Base-by-base conservation (phyloP, 2,329 filamentous ascomycete genomes). In the Elsinoe arachidis region DNA sequence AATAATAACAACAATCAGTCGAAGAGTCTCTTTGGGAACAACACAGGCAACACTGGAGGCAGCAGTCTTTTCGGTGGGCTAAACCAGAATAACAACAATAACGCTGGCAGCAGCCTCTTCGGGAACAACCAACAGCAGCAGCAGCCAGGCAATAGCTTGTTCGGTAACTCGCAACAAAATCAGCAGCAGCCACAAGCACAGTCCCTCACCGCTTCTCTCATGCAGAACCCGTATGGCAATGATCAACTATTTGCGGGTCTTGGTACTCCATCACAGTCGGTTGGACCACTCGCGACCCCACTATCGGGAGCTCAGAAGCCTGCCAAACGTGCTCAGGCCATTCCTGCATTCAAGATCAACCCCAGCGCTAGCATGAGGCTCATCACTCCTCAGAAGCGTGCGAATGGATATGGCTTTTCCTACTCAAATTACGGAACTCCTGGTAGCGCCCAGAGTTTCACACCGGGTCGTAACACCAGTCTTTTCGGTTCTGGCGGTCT, bases 341-440 rank as follows among this genome's bases (percentile, higher is more conserved):
- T 96, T 56, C 90, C 90, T 2, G 84, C 93, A 68, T 90, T 92
- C 76, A 93, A 91, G 73, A 80, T 95, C 63, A 92, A 90, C 47
- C 89, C 90, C 0, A 82, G 83, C 47, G 88, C 88, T 34, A 85
- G 88, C 7, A 86, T 87, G 19, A 86, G 90, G 49, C 85, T 91
- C 58, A 81, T 85, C 30, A 96, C 90, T 0, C 90, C 91, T 0
- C 88, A 90, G 64, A 92, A 90, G 73, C 82, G 87, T 30, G 57
- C 62, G 33, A 75, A 74, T 57, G 90, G 89, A 4, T 96, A 89
- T 68, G 92, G 92, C 2, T 95, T 96, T 70, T 90, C 87, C 1
- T 96, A 96, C 73, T 95, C 90, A 62, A 90, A 86, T 2, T 96
- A 95, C 65, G 90, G 89, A 44, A 91, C 87, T 1, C 90, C 92